Conservation (phyloP, 2,329 filamentous ascomycete genomes). For the Trichoderma semiorbis region DNA sequence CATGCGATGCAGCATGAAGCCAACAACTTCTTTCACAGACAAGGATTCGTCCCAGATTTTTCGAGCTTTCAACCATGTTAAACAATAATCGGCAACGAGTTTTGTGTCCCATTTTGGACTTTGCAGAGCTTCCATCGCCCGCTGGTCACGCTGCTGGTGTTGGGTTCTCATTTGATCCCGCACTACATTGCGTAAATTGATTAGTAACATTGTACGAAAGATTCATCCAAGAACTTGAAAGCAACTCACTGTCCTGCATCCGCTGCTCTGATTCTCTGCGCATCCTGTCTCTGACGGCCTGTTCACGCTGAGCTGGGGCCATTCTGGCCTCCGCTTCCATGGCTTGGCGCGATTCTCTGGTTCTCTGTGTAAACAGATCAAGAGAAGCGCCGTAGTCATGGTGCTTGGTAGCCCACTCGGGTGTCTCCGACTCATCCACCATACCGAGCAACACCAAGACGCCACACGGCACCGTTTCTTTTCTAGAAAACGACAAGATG, state of each 20-base stretch:
- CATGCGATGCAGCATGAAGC: constrained; percentile 50
- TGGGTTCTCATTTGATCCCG: constrained; percentile 39
- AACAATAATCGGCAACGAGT: constrained; percentile 42
- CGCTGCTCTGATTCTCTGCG: constrained; percentile 42
- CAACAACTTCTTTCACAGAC: constrained; percentile 41
- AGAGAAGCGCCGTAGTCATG: constrained; percentile 34
- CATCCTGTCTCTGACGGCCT: constrained; percentile 40
- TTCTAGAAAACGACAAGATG: constrained; percentile 48
- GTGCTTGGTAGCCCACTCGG: constrained; percentile 50
- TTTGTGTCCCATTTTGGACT: constrained; percentile 51
- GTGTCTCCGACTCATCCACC: constrained; percentile 49
- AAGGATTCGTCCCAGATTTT: constrained; percentile 26
- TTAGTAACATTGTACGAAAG: not conserved
- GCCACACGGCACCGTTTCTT: constrained; percentile 55
- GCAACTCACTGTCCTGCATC: constrained; percentile 44
- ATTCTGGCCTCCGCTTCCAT: constrained; percentile 44
- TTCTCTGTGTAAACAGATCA: constrained; percentile 33
- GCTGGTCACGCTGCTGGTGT: constrained; percentile 43
- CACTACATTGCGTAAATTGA: constrained; percentile 31
- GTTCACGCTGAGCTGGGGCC: constrained; percentile 39
- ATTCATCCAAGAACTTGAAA: not conserved
- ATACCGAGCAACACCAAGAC: constrained; percentile 53
- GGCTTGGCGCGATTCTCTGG: constrained; percentile 40
- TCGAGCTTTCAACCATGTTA: constrained; percentile 42
- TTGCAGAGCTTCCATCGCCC: constrained; percentile 48